Conservation (phyloP, 164 flowering plant genomes). For the Piper longum region DNA sequence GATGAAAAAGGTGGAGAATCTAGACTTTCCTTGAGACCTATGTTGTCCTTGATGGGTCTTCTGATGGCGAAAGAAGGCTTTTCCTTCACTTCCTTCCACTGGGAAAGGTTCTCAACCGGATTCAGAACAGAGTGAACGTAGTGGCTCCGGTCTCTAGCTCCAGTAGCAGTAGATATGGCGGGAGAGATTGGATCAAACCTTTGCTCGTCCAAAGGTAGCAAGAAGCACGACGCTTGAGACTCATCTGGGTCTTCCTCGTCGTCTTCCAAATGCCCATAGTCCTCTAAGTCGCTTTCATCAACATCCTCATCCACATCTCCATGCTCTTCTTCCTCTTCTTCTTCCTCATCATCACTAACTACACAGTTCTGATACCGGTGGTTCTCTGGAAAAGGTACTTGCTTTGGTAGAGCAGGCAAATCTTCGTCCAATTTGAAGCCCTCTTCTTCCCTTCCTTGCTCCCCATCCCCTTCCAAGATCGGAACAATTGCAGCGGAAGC, state of each 20-base stretch:
- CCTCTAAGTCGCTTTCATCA: slow-evolving; percentile 41
- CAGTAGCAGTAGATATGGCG: slow-evolving; percentile 5
- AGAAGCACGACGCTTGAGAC: slow-evolving; percentile 19
- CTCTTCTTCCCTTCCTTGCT: slow-evolving; percentile 13
- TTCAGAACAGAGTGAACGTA: slow-evolving; percentile 63
- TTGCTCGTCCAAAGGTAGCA: slow-evolving; percentile 11
- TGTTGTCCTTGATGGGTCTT: slow-evolving; percentile 59
- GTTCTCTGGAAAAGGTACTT: slow-evolving; percentile 50
- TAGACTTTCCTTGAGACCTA: slow-evolving; percentile 22
- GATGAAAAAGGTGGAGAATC: slow-evolving; percentile 29
- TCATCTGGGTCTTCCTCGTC: slow-evolving; percentile 5
- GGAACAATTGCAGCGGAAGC: slow-evolving; percentile 9
- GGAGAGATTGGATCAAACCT: neutral
- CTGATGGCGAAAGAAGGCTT: slow-evolving; percentile 7
- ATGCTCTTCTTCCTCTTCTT: slow-evolving; percentile 11
- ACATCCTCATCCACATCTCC: slow-evolving; percentile 10
- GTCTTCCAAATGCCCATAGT: neutral
- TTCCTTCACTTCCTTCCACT: slow-evolving; percentile 76
- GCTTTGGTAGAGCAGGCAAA: neutral
- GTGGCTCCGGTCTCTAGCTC: slow-evolving; percentile 42
- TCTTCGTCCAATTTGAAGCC: slow-evolving; percentile 19
- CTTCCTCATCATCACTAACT: slow-evolving; percentile 59
- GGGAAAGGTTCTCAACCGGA: slow-evolving; percentile 79
- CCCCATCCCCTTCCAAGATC: slow-evolving; percentile 6
- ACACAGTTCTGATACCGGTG: slow-evolving; percentile 75